Base-by-base conservation (phyloP, 2,329 filamentous ascomycete species). In the Biscogniauxia marginata region DNA sequence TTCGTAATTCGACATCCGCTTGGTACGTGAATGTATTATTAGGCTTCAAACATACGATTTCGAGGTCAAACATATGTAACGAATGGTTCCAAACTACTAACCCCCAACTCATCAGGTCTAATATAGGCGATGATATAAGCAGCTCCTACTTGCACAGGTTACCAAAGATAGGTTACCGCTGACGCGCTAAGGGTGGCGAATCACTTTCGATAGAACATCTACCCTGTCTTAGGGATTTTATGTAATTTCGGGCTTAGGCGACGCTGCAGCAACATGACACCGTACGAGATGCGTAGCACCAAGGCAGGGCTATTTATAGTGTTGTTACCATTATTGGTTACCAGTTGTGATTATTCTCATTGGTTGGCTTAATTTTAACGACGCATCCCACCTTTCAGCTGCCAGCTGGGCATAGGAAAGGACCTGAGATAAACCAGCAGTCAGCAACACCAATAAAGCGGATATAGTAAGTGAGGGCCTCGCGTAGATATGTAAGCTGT, bases 281-380 rank as follows among this genome's bases (percentile, higher is more conserved):
- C 16, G 18, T 20, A 52, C 34, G 20, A 22, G 18, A n/a, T 50
- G 19, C 20, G 23, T 30, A 16, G n/a, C n/a, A 21, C n/a, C 48
- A 19, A 20, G 13, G 8, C 30, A 53, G 53, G 48, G 34, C 56
- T 62, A 63, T 63, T 60, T 62, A 60, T 63, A 62, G 57, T 39
- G 52, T 24, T 34, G 34, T 30, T 9, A 34, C 18, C 23, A 46
- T 23, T 20, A 18, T 22, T 7, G 39, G 34, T 22, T 54, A 34
- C 24, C 55, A 44, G 20, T 54, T 30, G 25, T 23, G 21, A 11
- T 21, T 50, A 18, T 19, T 52, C 51, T 53, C 24, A 62, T 60
- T 61, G 54, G 53, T 49, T 39, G 49, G 39, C 49, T 59, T 59
- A 55, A 56, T 57, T 61, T 61, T 21, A 55, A 60, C 59, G 53